A percentile compares a stretch with the other conserved stretches of the same genome.
Evolutionary conservation across 768 basidiomycete species (phyloP).

Genomic region (Trametes villosa): DNA sequence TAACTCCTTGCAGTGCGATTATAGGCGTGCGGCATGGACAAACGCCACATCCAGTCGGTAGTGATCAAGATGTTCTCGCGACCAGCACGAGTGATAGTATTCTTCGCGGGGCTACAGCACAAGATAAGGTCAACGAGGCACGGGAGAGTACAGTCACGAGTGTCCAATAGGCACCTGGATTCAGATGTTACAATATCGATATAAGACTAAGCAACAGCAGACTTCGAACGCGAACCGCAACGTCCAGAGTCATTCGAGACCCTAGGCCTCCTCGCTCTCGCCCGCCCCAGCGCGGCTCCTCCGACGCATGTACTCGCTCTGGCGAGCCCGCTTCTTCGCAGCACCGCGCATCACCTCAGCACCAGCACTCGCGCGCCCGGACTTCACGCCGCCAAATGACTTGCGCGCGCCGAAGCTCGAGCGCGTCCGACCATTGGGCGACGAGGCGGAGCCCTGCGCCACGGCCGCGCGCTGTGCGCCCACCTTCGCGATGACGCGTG

Average conservation of each 20-base stretch:
- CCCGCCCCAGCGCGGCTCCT: conserved; percentile 37
- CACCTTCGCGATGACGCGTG: conserved; percentile 76
- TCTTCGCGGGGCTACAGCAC: not conserved
- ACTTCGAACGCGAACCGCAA: not conserved
- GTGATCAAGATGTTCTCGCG: not conserved
- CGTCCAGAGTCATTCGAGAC: not conserved
- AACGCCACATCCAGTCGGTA: too few relatives aligned
- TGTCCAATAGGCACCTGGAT: not conserved
- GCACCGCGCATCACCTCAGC: conserved; percentile 54
- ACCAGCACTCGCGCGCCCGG: conserved; percentile 28
- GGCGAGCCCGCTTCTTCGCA: conserved; percentile 73
- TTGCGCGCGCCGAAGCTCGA: conserved; percentile 52
- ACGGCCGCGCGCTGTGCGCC: conserved; percentile 69
- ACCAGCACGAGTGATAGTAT: conserved; percentile 7
- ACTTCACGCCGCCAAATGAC: conserved; percentile 39
- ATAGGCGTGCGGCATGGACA: too few relatives aligned
- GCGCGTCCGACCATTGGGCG: conserved; percentile 37
- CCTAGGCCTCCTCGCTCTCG: conserved; percentile 6
- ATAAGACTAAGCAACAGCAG: conserved; percentile 10
- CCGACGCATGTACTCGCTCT: conserved; percentile 74
- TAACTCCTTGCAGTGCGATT: too few relatives aligned
- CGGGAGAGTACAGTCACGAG: conserved; percentile 1
- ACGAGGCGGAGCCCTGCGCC: conserved; percentile 32
- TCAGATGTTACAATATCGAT: conserved; percentile 17
- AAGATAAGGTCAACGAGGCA: not conserved